Percentiles rank a stretch among this genome's conserved stretches.
Evolutionary conservation across 495 filamentous ascomycete genomes (phyloP).

Genomic region (Haplographium delicatum): DNA sequence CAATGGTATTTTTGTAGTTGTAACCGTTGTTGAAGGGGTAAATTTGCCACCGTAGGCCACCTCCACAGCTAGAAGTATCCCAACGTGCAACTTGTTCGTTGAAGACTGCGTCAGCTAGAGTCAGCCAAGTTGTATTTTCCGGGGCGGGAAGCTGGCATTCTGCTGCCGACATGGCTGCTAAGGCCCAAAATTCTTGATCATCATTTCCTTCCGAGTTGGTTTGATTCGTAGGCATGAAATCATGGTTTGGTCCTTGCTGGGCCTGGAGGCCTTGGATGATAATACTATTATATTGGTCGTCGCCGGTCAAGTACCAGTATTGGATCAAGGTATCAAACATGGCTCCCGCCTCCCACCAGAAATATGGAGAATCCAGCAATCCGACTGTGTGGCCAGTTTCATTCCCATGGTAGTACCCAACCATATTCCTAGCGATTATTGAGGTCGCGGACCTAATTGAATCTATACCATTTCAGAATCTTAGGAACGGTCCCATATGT

Average conservation of each 20-base stretch:
- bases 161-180: slow-evolving; percentile 62
- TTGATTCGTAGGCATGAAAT: slow-evolving; percentile 60
- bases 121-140: slow-evolving; percentile 62
- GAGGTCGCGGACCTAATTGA: slow-evolving; percentile 58
- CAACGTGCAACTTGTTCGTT: slow-evolving; percentile 61
- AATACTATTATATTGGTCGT: slow-evolving; percentile 54
- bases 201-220: slow-evolving; percentile 59
- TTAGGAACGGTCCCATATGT: no score
- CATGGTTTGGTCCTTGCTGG: slow-evolving; percentile 51
- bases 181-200: slow-evolving; percentile 63
- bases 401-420: slow-evolving; percentile 66
- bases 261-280: slow-evolving; percentile 48
- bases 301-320: slow-evolving; percentile 66
- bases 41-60: slow-evolving; percentile 79
- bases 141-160: slow-evolving; percentile 51
- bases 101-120: slow-evolving; percentile 72
- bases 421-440: slow-evolving; percentile 54
- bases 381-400: slow-evolving; percentile 55
- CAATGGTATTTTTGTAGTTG: slow-evolving; percentile 65
- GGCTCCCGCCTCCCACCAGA: slow-evolving; percentile 63
- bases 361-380: slow-evolving; percentile 53
- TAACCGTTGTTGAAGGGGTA: slow-evolving; percentile 68
- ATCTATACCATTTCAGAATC: slow-evolving; percentile 31
- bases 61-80: slow-evolving; percentile 60
- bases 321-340: slow-evolving; percentile 67